Conservation (phyloP, 2,329 filamentous ascomycete species). For the Ceratocystis destructans region DNA sequence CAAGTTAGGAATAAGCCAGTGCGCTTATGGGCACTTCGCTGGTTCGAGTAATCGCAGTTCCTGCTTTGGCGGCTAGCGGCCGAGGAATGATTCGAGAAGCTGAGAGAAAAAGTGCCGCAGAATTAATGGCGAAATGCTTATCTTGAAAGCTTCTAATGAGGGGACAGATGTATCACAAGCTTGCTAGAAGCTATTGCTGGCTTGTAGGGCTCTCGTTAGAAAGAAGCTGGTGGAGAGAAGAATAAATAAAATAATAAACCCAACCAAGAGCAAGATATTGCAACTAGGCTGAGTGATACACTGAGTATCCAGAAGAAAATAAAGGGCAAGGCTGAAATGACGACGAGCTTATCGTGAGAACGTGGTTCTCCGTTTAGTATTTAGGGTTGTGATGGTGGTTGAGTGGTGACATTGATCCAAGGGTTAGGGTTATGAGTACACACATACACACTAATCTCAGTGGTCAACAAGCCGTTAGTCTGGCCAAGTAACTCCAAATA, state of each 20-base stretch:
- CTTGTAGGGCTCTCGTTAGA: not conserved
- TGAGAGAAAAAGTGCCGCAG: not conserved
- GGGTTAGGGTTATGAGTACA: not conserved
- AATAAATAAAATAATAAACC: too few relatives aligned
- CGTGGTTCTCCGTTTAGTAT: not conserved
- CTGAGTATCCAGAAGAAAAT: too few relatives aligned
- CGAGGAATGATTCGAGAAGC: not conserved
- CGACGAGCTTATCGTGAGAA: not conserved
- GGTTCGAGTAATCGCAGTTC: not conserved
- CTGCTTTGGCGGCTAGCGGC: not conserved
- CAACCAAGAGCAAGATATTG: not conserved
- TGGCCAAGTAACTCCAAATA: not conserved
- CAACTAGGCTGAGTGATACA: not conserved
- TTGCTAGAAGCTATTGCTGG: not conserved
- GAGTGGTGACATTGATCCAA: not conserved
- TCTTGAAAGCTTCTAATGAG: not conserved
- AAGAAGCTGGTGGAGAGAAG: not conserved
- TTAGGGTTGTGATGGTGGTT: too few relatives aligned
- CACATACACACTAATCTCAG: not conserved
- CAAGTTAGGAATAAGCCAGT: too few relatives aligned
- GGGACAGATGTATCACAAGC: slow-evolving; percentile 1
- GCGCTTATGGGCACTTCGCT: not conserved
- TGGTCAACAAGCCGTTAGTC: not conserved
- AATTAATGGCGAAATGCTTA: not conserved
- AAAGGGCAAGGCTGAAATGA: not conserved